Evolutionary conservation across 257 asterid species (phyloP).

Genomic region (Penstemon barbatus): DNA sequence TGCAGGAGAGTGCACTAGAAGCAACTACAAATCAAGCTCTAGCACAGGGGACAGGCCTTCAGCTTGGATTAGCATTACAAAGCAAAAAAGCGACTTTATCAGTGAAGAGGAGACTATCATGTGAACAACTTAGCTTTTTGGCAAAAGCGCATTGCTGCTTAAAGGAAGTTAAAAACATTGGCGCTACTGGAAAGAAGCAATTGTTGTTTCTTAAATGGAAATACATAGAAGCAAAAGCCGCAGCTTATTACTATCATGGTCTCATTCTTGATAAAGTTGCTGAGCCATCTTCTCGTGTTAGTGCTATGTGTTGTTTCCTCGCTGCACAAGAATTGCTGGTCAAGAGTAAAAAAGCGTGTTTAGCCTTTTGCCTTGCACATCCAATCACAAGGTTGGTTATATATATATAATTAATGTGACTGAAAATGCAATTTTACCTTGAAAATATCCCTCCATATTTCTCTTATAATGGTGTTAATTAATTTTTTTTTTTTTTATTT

Average conservation of each 20-base stretch:
- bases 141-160: slow-evolving; percentile 65
- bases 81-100: slow-evolving; percentile 79
- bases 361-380: slow-evolving; percentile 74
- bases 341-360: slow-evolving; percentile 78
- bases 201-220: slow-evolving; percentile 76
- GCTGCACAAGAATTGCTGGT: slow-evolving; percentile 68
- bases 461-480: background rate
- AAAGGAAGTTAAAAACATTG: slow-evolving; percentile 31
- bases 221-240: slow-evolving; percentile 84
- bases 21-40: slow-evolving; percentile 67
- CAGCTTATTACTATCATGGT: slow-evolving; percentile 84
- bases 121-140: slow-evolving; percentile 59
- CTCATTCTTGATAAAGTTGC: slow-evolving; percentile 64
- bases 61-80: slow-evolving; percentile 72
- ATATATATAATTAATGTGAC: too few relatives aligned
- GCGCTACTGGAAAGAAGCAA: slow-evolving; percentile 52
- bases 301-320: slow-evolving; percentile 65
- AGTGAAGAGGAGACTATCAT: slow-evolving; percentile 86
- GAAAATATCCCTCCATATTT: background rate
- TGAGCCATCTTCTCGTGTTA: slow-evolving; percentile 60
- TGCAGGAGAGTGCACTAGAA: slow-evolving; percentile 57
- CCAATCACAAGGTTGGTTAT: slow-evolving; percentile 66
- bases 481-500: background rate
- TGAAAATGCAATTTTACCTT: too few relatives aligned
- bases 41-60: slow-evolving; percentile 86